These are phyloP conservation scores for Blastocystis sp. DNA, from an alignment of 352 stramenopile species.

Conservation along the genomic window DNA sequence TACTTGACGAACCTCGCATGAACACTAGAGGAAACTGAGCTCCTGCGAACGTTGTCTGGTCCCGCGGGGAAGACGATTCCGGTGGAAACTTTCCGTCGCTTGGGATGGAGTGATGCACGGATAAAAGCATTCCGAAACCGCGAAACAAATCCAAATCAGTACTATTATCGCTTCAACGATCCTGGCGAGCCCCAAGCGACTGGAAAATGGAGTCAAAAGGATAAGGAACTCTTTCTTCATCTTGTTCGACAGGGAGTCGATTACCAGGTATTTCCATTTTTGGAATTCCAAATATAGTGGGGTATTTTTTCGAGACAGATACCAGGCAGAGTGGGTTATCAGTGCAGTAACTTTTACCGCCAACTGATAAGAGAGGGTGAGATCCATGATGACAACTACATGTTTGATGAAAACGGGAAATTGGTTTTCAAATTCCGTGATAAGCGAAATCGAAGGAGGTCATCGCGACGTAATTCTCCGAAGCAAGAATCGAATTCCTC, in stretches of 20 bases:
- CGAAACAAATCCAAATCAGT: slow-evolving; percentile 65
- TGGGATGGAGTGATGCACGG: slow-evolving; percentile 47
- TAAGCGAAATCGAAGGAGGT: background rate
- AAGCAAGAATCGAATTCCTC: background rate
- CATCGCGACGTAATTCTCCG: background rate
- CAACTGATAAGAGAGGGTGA: slow-evolving; percentile 63
- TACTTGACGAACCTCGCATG: background rate
- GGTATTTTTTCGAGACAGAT: slow-evolving; percentile 65
- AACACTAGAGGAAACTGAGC: background rate
- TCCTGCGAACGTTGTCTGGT: slow-evolving; percentile 7
- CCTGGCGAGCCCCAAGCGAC: slow-evolving; percentile 64
- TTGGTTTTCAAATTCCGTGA: slow-evolving; percentile 62
- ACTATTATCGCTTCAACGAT: slow-evolving; percentile 66
- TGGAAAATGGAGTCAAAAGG: slow-evolving; percentile 63
- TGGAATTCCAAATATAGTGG: slow-evolving; percentile 59
- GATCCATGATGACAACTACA: slow-evolving; percentile 64
- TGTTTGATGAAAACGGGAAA: slow-evolving; percentile 55
- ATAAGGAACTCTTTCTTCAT: slow-evolving; percentile 61
- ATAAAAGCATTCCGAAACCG: slow-evolving; percentile 63
- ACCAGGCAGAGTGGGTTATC: slow-evolving; percentile 64
- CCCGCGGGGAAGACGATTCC: background rate
- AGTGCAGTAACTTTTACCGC: slow-evolving; percentile 65
- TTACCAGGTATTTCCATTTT: slow-evolving; percentile 61
- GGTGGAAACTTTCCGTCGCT: slow-evolving; percentile 9
- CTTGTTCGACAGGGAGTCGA: slow-evolving; percentile 24